Base-by-base conservation (phyloP, 2,329 filamentous ascomycete species). In the Trichoderma polysporum region DNA sequence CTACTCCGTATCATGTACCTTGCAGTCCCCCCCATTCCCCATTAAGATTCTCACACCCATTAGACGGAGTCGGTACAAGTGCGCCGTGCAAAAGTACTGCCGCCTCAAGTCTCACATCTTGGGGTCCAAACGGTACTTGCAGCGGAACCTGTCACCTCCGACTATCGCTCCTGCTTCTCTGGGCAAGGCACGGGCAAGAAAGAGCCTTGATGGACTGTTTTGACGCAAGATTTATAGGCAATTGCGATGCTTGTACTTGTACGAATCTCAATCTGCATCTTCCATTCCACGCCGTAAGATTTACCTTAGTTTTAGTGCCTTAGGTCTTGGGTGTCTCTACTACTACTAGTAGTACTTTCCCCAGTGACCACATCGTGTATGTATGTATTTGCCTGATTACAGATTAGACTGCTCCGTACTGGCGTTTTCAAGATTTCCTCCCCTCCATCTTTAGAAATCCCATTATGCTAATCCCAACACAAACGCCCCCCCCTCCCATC, bases 101-200 rank as follows among this genome's bases (percentile, higher is more conserved):
- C 15, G 37, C 27, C 27, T 31, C 33, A 22, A 39, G 59, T 41
- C 33, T 19, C 33, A 9, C 22, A 27, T 22, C 25, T 27, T 12
- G 45, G 22, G 39, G 37, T 45, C 39, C 10, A 19, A 52, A 12
- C 41, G 58, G 58, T 61, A 39, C 58, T 19, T 53, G 59, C 15
- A 9, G 17, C 9, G 4, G 35, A 29, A 27, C 59, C 33, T 50
- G 31, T 25, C 45, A 33, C n/a, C 59, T 65, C 37, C 61, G 53
- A 58, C 53, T 10, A 25, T 65, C 61, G 61, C 61, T 65, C 61
- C 61, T 65, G 61, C 61, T 65, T 29, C 29, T 47, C 50, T 47
- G 37, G 61, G 52, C 52, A 56, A 58, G 25, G 25, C 54, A 58
- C 17, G 29, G 50, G 45, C 17, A 22, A 12, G 45, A 19, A 49